Percentiles rank a stretch among this genome's conserved stretches.
Conservation (phyloP, 2,329 filamentous ascomycete species). For the Fusarium armeniacum region DNA sequence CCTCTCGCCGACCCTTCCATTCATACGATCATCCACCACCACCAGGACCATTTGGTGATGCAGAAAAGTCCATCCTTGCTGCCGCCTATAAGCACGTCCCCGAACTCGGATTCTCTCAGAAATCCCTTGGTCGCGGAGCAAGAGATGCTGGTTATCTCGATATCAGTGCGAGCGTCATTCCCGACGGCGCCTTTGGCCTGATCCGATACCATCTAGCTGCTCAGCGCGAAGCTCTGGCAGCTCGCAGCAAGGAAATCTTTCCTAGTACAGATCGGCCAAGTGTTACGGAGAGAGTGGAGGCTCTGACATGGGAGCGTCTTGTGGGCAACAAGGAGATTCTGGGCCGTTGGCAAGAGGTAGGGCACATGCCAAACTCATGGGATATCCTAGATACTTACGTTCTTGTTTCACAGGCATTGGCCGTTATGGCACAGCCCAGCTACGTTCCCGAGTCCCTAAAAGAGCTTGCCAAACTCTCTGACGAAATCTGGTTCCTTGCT, state of each 20-base stretch:
- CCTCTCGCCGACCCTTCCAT: constrained; percentile 68
- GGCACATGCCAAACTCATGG: constrained; percentile 45
- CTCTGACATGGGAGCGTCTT: constrained; percentile 81
- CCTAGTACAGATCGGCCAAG: constrained; percentile 56
- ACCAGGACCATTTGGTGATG: constrained; percentile 72
- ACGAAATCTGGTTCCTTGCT: constrained; percentile 91
- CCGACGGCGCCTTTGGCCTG: constrained; percentile 83
- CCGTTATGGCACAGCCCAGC: constrained; percentile 87
- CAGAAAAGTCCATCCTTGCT: constrained; percentile 82
- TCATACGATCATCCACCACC: constrained; percentile 76
- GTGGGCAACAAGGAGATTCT: constrained; percentile 80
- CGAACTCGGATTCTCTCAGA: constrained; percentile 82
- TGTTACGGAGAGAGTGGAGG: constrained; percentile 75
- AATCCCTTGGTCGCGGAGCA: constrained; percentile 81
- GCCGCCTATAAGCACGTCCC: constrained; percentile 86
- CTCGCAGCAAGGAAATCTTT: constrained; percentile 58
- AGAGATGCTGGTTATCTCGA: constrained; percentile 88
- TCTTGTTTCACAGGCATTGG: constrained; percentile 75
- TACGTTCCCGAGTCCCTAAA: constrained; percentile 81
- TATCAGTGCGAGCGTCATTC: constrained; percentile 86
- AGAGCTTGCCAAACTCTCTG: constrained; percentile 85
- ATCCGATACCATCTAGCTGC: constrained; percentile 82
- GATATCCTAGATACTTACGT: constrained; percentile 26
- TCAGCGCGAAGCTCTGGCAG: constrained; percentile 72
- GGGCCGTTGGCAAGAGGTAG: constrained; percentile 87